Evolutionary conservation across 495 filamentous ascomycete genomes (phyloP).

Genomic region (Xylaria acuta): DNA sequence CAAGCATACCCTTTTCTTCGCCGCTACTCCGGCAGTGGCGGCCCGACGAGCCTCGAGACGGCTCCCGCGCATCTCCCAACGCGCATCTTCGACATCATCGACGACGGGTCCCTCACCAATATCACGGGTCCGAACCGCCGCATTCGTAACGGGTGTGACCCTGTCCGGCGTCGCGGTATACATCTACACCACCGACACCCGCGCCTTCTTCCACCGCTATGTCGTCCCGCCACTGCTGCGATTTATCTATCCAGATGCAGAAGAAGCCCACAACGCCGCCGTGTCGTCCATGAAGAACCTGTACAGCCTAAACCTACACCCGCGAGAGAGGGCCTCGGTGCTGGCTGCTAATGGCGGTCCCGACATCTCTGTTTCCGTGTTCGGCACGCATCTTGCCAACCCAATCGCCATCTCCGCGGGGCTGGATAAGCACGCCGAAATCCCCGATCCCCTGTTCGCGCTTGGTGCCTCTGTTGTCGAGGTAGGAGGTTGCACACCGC

Average conservation of each 20-base stretch:
- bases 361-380: conserved; percentile 63
- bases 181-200: conserved; percentile 87
- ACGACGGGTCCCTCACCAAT: conserved; percentile 41
- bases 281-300: conserved; percentile 71
- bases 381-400: conserved; percentile 78
- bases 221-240: conserved; percentile 77
- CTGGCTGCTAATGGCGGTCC: conserved; percentile 16
- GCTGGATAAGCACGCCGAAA: conserved; percentile 90
- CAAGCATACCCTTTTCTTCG: conserved; percentile 37
- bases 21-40: conserved; percentile 39
- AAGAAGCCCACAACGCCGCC: conserved; percentile 86
- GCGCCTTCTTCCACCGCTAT: conserved; percentile 83
- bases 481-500: conserved; percentile 86
- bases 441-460: conserved; percentile 80
- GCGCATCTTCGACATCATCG: conserved; percentile 48
- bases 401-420: conserved; percentile 92
- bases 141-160: conserved; percentile 63
- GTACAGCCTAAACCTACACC: conserved; percentile 69
- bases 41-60: conserved; percentile 32
- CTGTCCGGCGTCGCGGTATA: conserved; percentile 54
- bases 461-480: conserved; percentile 86
- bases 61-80: conserved; percentile 36
- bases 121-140: conserved; percentile 53
- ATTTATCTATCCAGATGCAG: conserved; percentile 77
- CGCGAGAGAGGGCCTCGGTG: conserved; percentile 67